Conservation (phyloP, 2,329 filamentous ascomycete species). For the Biscogniauxia marginata region DNA sequence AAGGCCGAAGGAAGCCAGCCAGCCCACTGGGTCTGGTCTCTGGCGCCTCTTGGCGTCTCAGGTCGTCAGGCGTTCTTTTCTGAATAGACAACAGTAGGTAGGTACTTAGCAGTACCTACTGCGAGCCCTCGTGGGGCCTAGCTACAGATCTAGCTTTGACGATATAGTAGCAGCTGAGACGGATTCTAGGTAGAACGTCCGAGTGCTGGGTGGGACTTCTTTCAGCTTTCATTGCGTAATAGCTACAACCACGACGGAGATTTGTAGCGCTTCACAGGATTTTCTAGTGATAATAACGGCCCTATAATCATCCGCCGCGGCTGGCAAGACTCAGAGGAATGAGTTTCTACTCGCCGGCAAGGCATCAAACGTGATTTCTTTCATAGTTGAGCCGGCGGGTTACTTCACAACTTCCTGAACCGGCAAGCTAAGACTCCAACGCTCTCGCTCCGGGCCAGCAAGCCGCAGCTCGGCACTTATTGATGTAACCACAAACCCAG, state of each 20-base stretch:
- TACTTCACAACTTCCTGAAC: conserved; percentile 20
- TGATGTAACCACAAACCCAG: conserved; percentile 12
- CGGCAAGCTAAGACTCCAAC: conserved; percentile 17
- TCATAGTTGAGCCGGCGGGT: neutral
- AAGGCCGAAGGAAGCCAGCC: neutral
- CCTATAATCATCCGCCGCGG: neutral
- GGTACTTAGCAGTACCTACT: no score
- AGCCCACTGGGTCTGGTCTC: neutral
- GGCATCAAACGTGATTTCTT: neutral
- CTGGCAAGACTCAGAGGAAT: neutral
- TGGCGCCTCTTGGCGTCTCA: neutral
- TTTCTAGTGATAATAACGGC: neutral
- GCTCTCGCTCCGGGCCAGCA: conserved; percentile 6
- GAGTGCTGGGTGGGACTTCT: neutral
- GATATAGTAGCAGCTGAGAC: neutral
- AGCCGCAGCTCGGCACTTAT: conserved; percentile 18
- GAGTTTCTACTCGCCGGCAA: neutral
- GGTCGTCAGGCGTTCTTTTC: neutral
- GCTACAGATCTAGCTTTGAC: neutral
- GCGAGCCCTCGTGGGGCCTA: no score
- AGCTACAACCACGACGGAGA: neutral
- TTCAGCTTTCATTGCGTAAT: neutral
- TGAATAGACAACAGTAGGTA: neutral
- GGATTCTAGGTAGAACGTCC: neutral
- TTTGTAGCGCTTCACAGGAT: neutral